Base-by-base conservation (phyloP, 1,284 basidiomycete species). In the Sporisorium reilianum region DNA sequence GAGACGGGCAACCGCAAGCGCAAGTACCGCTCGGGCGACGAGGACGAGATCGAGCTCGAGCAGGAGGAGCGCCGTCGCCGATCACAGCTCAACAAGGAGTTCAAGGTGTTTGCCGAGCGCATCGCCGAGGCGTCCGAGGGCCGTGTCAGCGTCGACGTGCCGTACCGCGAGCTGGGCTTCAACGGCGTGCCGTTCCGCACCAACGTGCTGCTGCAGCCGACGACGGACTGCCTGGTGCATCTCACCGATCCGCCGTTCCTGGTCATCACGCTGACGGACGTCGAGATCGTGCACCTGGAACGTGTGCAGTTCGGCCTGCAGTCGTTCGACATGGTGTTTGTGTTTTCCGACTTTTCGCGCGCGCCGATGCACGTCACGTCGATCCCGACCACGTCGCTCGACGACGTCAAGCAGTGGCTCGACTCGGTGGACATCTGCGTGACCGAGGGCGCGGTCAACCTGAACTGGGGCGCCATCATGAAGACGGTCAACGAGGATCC, bases 1-100 rank as follows among this genome's bases (percentile, higher is more conserved):
- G 97, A 99, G 86, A 97, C 95, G 0, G 96, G 96, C n/a, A 98
- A 98, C 84, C 90, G 95, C 77, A 99, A 98, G 86, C 90, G 97
- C 67, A 95, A 97, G 86, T 93, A 96, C 76, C 90, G 95, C 59
- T 97, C 97, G 82, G 96, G 96, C 42, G 97, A 99, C 83, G 97
- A 99, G 85, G 97, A 99, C 85, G 97, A 99, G 87, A 95, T 99
- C 73, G 96, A 99, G 87, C 92, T 97, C 86, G 97, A 99, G 85
- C 96, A 98, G 84, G 94, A 96, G 85, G 97, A 99, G 86, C 89
- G 95, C 62, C 93, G 92, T 84, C 90, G 94, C 26, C 88, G 95
- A 55, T 91, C 92, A 59, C 89, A 92, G 86, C 88, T 98, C 41
- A 99, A 99, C 88, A 95, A 93, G 84, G 93, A 97, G 85, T 96